A percentile compares a stretch with the other conserved stretches of the same genome.
Evolutionary conservation across 768 basidiomycete species (phyloP).

Genomic region (Naganishia kalamii): DNA sequence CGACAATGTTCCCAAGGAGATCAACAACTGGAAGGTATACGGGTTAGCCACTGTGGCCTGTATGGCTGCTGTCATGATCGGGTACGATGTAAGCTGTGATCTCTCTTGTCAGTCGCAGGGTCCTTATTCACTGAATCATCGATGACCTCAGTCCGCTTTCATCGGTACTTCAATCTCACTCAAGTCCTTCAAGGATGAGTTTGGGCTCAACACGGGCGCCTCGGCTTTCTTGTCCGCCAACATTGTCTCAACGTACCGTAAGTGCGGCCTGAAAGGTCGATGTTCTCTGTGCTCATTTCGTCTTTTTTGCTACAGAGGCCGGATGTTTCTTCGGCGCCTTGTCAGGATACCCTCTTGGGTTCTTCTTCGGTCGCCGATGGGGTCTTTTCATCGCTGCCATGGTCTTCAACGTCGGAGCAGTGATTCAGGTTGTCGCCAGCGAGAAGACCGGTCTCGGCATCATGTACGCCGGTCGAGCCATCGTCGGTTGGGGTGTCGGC

Average conservation of each 20-base stretch:
- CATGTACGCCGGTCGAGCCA: conserved; percentile 51
- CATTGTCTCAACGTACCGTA: conserved; percentile 52
- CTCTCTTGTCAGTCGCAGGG: not conserved
- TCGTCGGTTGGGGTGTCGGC: conserved; percentile 51
- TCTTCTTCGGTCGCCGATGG: conserved; percentile 24
- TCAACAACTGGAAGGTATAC: conserved; percentile 50
- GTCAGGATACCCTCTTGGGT: conserved; percentile 19
- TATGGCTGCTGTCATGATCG: conserved; percentile 50
- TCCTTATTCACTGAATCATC: conserved; percentile 31
- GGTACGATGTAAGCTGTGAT: conserved; percentile 31
- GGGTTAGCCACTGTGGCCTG: conserved; percentile 46
- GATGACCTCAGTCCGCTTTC: conserved; percentile 47
- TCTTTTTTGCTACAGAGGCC: not conserved
- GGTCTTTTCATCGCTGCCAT: conserved; percentile 22
- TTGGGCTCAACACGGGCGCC: conserved; percentile 42
- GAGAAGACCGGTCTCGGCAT: conserved; percentile 26
- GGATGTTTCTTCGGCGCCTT: conserved; percentile 23
- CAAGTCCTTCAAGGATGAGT: conserved; percentile 51
- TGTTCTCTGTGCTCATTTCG: not conserved
- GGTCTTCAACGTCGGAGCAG: conserved; percentile 50
- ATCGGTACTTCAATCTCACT: conserved; percentile 51
- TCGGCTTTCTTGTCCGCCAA: conserved; percentile 47
- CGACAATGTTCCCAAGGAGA: conserved; percentile 21
- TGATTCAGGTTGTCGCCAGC: conserved; percentile 40
- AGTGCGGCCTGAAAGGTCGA: conserved; percentile 21